Conservation (phyloP, 257 asterid species). For the Jacaranda copaia region DNA sequence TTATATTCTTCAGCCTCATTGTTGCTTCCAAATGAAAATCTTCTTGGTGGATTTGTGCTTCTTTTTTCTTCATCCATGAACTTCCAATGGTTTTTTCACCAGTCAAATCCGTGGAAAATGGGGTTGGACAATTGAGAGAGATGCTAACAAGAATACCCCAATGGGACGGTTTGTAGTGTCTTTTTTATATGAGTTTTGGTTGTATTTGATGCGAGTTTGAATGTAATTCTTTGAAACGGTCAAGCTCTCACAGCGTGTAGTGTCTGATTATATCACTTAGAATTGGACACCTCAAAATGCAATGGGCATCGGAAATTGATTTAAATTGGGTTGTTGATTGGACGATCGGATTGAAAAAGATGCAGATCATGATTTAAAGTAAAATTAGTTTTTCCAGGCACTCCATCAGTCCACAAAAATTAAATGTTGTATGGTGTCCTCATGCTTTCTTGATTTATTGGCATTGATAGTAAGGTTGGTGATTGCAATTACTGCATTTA, state of each 20-base stretch:
- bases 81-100: constrained; percentile 47
- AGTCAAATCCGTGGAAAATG: constrained; percentile 49
- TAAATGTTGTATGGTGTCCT: constrained; percentile 7
- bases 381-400: no score
- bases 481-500: constrained; percentile 39
- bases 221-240: no score
- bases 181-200: no score
- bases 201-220: no score
- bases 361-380: no score
- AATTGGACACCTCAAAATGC: no score
- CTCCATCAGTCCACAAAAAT: constrained; percentile 31
- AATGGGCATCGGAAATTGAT: no score
- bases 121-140: background rate
- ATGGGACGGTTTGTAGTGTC: no score
- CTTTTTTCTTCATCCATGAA: constrained; percentile 57
- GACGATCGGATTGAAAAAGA: no score
- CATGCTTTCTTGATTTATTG: constrained; percentile 26
- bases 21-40: constrained; percentile 56
- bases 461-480: constrained; percentile 42
- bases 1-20: constrained; percentile 33
- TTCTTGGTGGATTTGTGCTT: constrained; percentile 50
- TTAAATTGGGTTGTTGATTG: no score
- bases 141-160: background rate
- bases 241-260: no score
- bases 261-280: no score